Percentiles rank a stretch among this genome's conserved stretches.
Evolutionary conservation across 371 early-diverging fungal species (phyloP).

Genomic region (Dichotomocladium elegans): DNA sequence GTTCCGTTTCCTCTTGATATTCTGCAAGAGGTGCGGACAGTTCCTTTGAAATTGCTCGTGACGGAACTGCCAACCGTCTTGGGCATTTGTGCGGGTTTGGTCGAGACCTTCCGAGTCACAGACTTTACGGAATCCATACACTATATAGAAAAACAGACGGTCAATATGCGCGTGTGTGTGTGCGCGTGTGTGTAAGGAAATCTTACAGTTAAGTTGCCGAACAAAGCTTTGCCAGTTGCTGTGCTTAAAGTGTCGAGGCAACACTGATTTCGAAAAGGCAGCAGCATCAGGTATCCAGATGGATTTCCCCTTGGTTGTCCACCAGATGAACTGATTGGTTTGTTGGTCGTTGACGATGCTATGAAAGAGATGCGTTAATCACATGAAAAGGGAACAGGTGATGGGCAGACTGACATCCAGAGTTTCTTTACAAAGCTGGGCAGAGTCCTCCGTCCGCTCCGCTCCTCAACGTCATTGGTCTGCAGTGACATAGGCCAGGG

Average conservation of each 20-base stretch:
- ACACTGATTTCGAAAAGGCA: conserved; percentile 2
- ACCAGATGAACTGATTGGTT: neutral
- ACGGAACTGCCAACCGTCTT: conserved; percentile 1
- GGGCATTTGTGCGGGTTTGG: neutral
- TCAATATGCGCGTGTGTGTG: neutral
- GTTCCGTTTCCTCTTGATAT: too few relatives aligned
- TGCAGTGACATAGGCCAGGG: too few relatives aligned
- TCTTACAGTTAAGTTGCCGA: conserved; percentile 9
- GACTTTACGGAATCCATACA: conserved; percentile 9
- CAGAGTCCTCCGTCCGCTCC: conserved; percentile 20
- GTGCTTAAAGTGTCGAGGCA: conserved; percentile 8
- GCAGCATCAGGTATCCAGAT: neutral
- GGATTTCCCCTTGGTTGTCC: conserved; percentile 1
- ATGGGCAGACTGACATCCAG: conserved; percentile 49
- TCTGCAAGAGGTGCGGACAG: too few relatives aligned
- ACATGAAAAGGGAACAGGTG: neutral
- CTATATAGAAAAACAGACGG: too few relatives aligned
- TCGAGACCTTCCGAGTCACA: neutral
- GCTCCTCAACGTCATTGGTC: too few relatives aligned
- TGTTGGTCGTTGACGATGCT: conserved; percentile 1
- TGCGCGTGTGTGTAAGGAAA: neutral
- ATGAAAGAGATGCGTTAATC: neutral
- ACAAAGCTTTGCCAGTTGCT: conserved; percentile 10
- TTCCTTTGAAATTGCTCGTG: neutral
- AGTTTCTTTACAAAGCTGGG: conserved; percentile 68